These are phyloP conservation scores for Claviceps lovelessii DNA, from an alignment of 2,329 filamentous ascomycete species.

Conservation along the genomic window DNA sequence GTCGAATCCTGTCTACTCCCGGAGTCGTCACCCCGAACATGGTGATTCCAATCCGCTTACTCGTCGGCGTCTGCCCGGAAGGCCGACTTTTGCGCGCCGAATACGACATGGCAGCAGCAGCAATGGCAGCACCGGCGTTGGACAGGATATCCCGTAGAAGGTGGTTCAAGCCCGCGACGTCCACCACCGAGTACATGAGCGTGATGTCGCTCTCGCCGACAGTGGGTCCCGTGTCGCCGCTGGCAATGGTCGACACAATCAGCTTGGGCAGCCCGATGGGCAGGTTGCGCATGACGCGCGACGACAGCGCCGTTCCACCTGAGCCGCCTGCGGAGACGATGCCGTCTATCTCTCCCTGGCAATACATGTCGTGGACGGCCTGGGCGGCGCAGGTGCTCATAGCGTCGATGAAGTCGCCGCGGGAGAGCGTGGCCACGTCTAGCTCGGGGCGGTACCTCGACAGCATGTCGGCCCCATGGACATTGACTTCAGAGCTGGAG, in stretches of 20 bases:
- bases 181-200: slow-evolving; percentile 58
- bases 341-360: slow-evolving; percentile 31
- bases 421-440: slow-evolving; percentile 25
- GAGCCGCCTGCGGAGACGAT: slow-evolving; percentile 48
- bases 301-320: slow-evolving; percentile 45
- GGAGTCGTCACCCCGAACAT: slow-evolving; percentile 67
- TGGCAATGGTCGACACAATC: slow-evolving; percentile 56
- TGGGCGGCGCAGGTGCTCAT: slow-evolving; percentile 36
- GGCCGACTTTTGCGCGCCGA: slow-evolving; percentile 4
- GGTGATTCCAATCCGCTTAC: slow-evolving; percentile 46
- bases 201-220: slow-evolving; percentile 54
- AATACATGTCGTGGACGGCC: slow-evolving; percentile 25
- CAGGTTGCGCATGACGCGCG: slow-evolving; percentile 45
- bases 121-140: slow-evolving; percentile 49
- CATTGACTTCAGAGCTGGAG: slow-evolving; percentile 30
- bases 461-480: slow-evolving; percentile 30
- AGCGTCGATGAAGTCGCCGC: slow-evolving; percentile 40
- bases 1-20: slow-evolving; percentile 40
- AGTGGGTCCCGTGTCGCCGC: slow-evolving; percentile 49
- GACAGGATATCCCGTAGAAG: slow-evolving; percentile 41
- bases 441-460: slow-evolving; percentile 16
- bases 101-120: slow-evolving; percentile 40
- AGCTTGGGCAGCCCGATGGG: slow-evolving; percentile 56
- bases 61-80: slow-evolving; percentile 8
- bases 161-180: slow-evolving; percentile 51